phyloP scores from a whole-genome alignment of 495 filamentous ascomycete species.

The Cudoniella acicularis region DNA sequence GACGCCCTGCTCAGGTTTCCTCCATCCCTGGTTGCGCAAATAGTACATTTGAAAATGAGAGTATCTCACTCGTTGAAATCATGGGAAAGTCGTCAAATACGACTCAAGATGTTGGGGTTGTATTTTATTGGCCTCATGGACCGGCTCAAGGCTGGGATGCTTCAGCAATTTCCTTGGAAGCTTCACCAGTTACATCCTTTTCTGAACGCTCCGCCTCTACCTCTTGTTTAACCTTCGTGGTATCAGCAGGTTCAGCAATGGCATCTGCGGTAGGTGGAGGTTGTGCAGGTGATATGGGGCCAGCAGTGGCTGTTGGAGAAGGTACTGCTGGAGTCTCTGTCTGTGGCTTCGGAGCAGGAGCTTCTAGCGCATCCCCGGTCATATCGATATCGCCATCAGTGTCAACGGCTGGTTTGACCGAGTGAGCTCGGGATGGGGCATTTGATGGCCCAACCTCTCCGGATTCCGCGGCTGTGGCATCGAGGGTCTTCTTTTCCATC shows the following conservation, averaged over 20 bases:
- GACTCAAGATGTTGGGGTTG: background rate
- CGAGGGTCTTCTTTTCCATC: conserved; percentile 44
- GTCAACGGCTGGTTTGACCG: conserved; percentile 38
- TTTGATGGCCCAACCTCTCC: conserved; percentile 38
- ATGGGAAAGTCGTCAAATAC: background rate
- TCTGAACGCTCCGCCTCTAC: conserved; percentile 25
- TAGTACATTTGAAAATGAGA: background rate
- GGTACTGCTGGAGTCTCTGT: background rate
- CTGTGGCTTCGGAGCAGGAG: conserved; percentile 12
- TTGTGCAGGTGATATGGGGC: conserved; percentile 2
- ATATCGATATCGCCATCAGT: conserved; percentile 61
- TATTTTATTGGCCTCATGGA: too few relatives aligned
- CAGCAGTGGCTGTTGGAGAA: background rate
- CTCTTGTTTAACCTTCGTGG: conserved; percentile 24
- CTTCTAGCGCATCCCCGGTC: conserved; percentile 40
- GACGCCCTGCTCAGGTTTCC: conserved; percentile 12
- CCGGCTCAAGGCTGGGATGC: conserved; percentile 4
- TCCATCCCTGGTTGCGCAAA: background rate
- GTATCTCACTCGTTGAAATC: background rate
- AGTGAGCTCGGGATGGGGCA: conserved; percentile 36
- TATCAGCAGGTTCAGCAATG: background rate
- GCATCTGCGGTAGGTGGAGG: conserved; percentile 3
- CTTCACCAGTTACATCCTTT: conserved; percentile 31
- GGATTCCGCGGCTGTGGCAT: conserved; percentile 35
- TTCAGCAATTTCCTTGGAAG: conserved; percentile 21